Evolutionary conservation across 768 basidiomycete genomes (phyloP).

Genomic region (Cyclocybe aegerita): DNA sequence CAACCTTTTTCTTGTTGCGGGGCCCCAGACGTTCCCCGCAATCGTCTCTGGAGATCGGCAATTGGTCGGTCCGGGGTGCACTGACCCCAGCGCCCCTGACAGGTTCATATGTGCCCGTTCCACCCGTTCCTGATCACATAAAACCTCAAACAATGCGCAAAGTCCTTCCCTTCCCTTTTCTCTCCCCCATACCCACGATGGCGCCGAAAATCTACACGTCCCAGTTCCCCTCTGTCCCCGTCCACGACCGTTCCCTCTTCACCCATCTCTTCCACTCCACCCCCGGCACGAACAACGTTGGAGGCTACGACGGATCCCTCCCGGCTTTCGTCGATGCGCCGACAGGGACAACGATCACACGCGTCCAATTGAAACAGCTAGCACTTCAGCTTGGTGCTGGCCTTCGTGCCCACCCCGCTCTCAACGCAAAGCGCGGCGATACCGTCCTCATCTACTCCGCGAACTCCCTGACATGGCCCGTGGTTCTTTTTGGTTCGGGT

Average conservation of each 20-base stretch:
- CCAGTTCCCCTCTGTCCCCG: constrained; percentile 32
- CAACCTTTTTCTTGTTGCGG: too few species aligned
- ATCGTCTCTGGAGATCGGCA: not conserved
- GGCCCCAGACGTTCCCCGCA: not conserved
- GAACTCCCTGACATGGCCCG: constrained; percentile 58
- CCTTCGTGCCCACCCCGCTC: constrained; percentile 37
- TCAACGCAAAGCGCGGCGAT: constrained; percentile 44
- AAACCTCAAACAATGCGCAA: too few species aligned
- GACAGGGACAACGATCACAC: constrained; percentile 55
- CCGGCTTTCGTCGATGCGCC: constrained; percentile 69
- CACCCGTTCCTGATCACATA: constrained; percentile 3
- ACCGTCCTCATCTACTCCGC: constrained; percentile 66
- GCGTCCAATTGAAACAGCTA: constrained; percentile 50
- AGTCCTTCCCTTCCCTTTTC: constrained; percentile 6
- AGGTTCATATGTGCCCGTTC: not conserved
- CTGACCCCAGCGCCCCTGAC: not conserved
- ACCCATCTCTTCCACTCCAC: constrained; percentile 43
- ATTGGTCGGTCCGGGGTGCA: constrained; percentile 6
- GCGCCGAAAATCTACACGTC: constrained; percentile 49
- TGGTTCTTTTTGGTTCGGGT: constrained; percentile 48
- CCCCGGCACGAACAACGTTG: constrained; percentile 30
- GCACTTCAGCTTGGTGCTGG: constrained; percentile 61
- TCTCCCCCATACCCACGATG: constrained; percentile 22
- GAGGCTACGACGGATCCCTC: constrained; percentile 38
- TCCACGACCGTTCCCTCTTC: constrained; percentile 45